These are phyloP conservation scores for Amphibolis antarctica DNA, from an alignment of 106 monocot genomes.

Conservation along the genomic window DNA sequence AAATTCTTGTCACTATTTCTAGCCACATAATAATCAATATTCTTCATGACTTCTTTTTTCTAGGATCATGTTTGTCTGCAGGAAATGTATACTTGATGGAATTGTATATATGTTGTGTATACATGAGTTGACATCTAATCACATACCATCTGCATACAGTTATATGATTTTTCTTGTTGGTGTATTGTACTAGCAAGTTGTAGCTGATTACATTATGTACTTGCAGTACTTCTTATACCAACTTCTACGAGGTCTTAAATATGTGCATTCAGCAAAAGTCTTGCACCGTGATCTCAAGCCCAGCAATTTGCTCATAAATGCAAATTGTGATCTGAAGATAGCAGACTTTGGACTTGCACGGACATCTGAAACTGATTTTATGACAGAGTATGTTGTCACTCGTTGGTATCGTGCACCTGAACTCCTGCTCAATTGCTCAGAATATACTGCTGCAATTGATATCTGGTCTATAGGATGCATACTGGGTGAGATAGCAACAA, in stretches of 20 bases:
- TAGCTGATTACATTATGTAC: not conserved
- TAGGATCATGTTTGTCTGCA: too few species aligned
- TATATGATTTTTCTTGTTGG: not conserved
- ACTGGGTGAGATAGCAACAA: conserved; percentile 50
- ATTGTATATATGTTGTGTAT: too few species aligned
- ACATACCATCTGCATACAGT: too few species aligned
- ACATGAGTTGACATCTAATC: too few species aligned
- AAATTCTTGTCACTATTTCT: too few species aligned
- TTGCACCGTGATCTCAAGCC: conserved; percentile 76
- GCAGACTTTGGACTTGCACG: conserved; percentile 71
- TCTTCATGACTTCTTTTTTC: too few species aligned
- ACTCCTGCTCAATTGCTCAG: conserved; percentile 55
- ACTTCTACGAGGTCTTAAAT: conserved; percentile 56
- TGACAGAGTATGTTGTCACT: conserved; percentile 74
- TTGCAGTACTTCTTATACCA: conserved; percentile 72
- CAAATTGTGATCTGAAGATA: conserved; percentile 71
- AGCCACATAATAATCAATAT: too few species aligned
- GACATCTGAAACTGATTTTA: conserved; percentile 67
- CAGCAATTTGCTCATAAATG: conserved; percentile 59
- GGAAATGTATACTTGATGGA: too few species aligned
- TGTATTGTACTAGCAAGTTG: not conserved
- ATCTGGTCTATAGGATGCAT: conserved; percentile 83
- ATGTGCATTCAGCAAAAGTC: conserved; percentile 65
- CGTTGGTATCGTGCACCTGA: conserved; percentile 79
- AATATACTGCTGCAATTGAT: conserved; percentile 71